These are phyloP conservation scores for Myxozyma kluyveri DNA, from an alignment of 805 yeast genomes.

Conservation along the genomic window DNA sequence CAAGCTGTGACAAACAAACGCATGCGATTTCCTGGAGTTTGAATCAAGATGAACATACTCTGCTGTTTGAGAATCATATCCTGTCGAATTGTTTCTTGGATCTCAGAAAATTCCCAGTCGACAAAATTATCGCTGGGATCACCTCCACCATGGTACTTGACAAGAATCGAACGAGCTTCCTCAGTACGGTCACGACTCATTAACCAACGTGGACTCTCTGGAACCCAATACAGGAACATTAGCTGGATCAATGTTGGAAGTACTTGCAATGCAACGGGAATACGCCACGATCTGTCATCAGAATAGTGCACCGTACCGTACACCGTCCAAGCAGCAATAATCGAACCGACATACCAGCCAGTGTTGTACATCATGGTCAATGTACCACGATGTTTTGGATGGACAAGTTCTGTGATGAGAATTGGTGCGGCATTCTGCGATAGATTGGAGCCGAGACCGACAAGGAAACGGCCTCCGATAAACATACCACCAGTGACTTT, in stretches of 20 bases:
- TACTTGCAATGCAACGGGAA: constrained; percentile 54
- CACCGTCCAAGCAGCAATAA: constrained; percentile 50
- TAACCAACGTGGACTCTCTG: constrained; percentile 67
- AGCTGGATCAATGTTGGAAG: constrained; percentile 45
- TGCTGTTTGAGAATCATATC: constrained; percentile 42
- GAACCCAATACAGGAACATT: constrained; percentile 51
- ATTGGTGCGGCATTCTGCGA: neutral
- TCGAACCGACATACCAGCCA: constrained; percentile 46
- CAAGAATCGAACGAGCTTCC: constrained; percentile 50
- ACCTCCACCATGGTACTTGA: constrained; percentile 45
- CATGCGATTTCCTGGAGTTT: constrained; percentile 43
- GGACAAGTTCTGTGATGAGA: constrained; percentile 1
- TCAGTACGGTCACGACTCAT: constrained; percentile 56
- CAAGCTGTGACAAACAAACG: constrained; percentile 42
- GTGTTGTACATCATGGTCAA: constrained; percentile 45
- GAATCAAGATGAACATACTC: constrained; percentile 44
- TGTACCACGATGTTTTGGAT: constrained; percentile 24
- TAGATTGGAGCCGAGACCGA: constrained; percentile 4
- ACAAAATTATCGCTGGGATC: constrained; percentile 38
- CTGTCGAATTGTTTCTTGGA: constrained; percentile 37
- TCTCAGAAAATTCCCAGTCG: constrained; percentile 44
- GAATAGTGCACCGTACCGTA: constrained; percentile 43
- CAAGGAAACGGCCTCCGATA: constrained; percentile 1
- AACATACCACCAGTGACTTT: neutral
- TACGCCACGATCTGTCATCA: constrained; percentile 50